Evolutionary conservation across 202 grass and related monocot species (phyloP).

Genomic region (Carex arenaria): DNA sequence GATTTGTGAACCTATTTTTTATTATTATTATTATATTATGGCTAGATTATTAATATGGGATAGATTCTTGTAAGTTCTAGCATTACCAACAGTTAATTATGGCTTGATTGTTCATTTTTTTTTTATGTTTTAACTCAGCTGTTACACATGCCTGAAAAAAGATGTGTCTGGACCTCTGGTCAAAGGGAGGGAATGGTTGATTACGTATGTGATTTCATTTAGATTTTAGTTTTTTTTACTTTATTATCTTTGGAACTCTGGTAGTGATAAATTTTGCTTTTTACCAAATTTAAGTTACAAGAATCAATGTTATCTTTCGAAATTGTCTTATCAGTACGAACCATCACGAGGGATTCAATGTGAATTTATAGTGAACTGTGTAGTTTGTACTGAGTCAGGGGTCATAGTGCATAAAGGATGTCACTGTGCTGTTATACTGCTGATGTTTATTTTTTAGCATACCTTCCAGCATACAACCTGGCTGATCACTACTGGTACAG

Average conservation of each 20-base stretch:
- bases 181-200: neutral
- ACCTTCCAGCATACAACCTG: neutral
- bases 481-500: neutral
- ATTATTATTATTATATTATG: neutral
- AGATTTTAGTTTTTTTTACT: neutral
- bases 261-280: too few relatives aligned
- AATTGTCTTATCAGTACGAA: neutral
- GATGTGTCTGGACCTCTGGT: too few relatives aligned
- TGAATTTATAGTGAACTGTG: neutral
- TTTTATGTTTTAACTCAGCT: neutral
- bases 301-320: too few relatives aligned
- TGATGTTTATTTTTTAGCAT: neutral
- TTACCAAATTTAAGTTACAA: too few relatives aligned
- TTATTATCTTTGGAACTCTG: too few relatives aligned
- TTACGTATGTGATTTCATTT: neutral
- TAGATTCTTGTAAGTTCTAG: neutral
- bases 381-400: neutral
- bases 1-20: neutral
- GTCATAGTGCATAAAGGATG: neutral
- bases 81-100: too few relatives aligned
- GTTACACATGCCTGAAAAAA: neutral
- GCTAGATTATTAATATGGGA: neutral
- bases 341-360: neutral
- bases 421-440: too few relatives aligned
- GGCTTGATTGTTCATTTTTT: too few relatives aligned